Base-by-base conservation (phyloP, 164 flowering plant species). In the Aristolochia contorta region DNA sequence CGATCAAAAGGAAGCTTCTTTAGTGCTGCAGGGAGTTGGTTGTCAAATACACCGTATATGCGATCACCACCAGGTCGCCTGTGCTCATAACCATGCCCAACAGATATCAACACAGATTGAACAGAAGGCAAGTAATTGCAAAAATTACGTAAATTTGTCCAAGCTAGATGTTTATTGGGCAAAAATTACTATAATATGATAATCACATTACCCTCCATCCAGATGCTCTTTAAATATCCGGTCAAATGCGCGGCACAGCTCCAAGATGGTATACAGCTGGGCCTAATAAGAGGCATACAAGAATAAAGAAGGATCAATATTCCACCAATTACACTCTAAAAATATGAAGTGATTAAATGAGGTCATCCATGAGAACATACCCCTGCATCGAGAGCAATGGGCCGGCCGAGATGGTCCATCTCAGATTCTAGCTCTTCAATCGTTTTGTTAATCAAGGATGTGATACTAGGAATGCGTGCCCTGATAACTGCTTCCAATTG, bases 11-110 rank as follows among this genome's bases (percentile, higher is more conserved):
- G 96, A 77, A 89, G 72, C 65, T 89, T 83, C 71, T 83, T 89
- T 60, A 89, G 50, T 55, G 87, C 90, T 60, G 90, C 90, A 51
- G 96, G 93, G 52, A 89, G 78, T 69, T 84, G 96, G 68, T 79
- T 80, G 70, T 86, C 96, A 64, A 89, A 89, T 37, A 89, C 89
- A 45, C 63, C 52, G 68, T 86, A 84, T 32, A 89, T 71, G 62
- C 85, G 85, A 55, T 89, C 96, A 71, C 96, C 96, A 49, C 96
- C 96, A 50, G 96, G 69, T 54, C 96, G 92, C 64, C 96, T 89
- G 66, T 20, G 47, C 12, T 70, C 49, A 23, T 25, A 18, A 49
- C n/a, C 55, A 60, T 33, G 47, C 27, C 19, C 37, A 25, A 47
- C 27, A 47, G 7, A 24, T 6, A 59, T 47, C 15, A 47, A 59